phyloP scores from a whole-genome alignment of 1,139 yeast genomes.

The Blastobotrys proliferans region DNA sequence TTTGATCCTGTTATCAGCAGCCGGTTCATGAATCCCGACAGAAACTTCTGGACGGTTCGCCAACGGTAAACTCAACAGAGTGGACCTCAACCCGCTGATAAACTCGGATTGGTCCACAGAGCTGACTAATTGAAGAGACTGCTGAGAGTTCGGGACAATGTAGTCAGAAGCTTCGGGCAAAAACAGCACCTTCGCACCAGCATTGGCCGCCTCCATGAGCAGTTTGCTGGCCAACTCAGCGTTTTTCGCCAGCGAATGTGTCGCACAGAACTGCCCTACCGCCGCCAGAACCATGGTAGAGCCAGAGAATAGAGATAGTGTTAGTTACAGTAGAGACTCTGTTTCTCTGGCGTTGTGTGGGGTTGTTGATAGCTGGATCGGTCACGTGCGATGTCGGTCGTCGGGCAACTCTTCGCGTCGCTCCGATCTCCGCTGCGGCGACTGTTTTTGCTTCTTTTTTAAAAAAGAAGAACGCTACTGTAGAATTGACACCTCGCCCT shows the following conservation, averaged over 20 bases:
- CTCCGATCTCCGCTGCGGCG: too few relatives aligned
- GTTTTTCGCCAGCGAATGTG: constrained; percentile 57
- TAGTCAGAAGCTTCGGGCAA: constrained; percentile 94
- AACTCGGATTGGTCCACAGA: constrained; percentile 50
- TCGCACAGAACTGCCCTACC: constrained; percentile 82
- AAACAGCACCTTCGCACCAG: constrained; percentile 63
- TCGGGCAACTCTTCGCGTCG: too few relatives aligned
- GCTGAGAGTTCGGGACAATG: constrained; percentile 63
- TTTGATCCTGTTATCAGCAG: constrained; percentile 45
- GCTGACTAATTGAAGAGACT: constrained; percentile 57
- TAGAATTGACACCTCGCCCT: too few relatives aligned
- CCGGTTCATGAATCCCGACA: constrained; percentile 85
- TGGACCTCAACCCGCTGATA: constrained; percentile 43
- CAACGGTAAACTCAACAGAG: constrained; percentile 40
- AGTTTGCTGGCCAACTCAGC: constrained; percentile 54
- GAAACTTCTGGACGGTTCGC: constrained; percentile 41
- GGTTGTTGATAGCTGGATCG: too few relatives aligned
- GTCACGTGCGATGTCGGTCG: too few relatives aligned
- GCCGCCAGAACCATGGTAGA: constrained; percentile 49
- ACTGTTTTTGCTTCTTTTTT: too few relatives aligned
- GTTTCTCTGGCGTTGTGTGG: too few relatives aligned
- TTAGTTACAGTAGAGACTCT: too few relatives aligned
- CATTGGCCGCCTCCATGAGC: constrained; percentile 56
- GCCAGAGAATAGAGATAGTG: too few relatives aligned
- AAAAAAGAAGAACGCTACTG: too few relatives aligned